Evolutionary conservation across 164 flowering plant genomes (phyloP).

Genomic region (Santalum album): DNA sequence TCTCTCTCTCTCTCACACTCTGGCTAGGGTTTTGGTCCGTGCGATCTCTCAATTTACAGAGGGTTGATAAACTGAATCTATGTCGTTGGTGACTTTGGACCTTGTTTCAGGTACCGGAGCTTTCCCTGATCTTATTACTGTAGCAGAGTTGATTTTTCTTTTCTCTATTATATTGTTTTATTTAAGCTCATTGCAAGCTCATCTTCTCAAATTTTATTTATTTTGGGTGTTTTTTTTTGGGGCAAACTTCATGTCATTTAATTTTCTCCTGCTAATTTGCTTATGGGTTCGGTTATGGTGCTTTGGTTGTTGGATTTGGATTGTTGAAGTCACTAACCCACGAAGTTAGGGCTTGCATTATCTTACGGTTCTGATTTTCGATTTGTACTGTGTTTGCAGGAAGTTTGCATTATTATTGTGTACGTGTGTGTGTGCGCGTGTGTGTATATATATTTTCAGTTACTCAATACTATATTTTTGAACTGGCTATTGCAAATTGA

Average conservation of each 20-base stretch:
- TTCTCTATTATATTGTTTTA: not conserved
- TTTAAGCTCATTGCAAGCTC: not conserved
- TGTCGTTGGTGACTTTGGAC: not conserved
- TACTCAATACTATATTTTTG: too few species aligned
- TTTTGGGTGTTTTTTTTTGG: not conserved
- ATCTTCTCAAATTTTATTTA: not conserved
- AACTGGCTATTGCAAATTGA: too few species aligned
- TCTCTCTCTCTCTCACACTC: constrained; percentile 3
- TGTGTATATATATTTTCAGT: too few species aligned
- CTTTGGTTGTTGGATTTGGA: not conserved
- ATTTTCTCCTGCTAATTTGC: too few species aligned
- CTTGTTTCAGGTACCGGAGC: not conserved
- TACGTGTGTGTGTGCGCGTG: too few species aligned
- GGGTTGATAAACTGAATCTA: not conserved
- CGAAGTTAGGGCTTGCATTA: not conserved
- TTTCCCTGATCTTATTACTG: not conserved
- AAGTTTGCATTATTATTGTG: too few species aligned
- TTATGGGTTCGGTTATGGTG: not conserved
- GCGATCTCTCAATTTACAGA: not conserved
- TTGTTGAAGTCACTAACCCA: not conserved
- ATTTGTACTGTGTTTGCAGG: not conserved
- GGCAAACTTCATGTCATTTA: not conserved
- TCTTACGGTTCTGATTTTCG: not conserved
- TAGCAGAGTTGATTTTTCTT: not conserved
- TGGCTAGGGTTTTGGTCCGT: not conserved